phyloP scores from a whole-genome alignment of 2,329 filamentous ascomycete species.

The Talaromyces sp. region DNA sequence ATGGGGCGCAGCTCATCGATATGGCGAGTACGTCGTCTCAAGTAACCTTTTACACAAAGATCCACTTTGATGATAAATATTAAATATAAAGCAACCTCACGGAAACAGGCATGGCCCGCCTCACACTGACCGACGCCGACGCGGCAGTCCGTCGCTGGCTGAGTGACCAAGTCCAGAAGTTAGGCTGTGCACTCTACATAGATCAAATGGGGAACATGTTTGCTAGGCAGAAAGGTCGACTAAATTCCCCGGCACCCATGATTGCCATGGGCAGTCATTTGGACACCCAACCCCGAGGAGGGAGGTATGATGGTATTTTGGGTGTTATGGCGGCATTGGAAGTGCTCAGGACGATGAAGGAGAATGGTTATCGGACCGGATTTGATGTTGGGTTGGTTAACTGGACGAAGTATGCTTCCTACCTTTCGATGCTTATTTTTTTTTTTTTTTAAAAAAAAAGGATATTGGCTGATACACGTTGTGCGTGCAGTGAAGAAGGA shows the following conservation, averaged over 20 bases:
- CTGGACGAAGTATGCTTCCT: slow-evolving; percentile 34
- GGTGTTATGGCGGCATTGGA: slow-evolving; percentile 69
- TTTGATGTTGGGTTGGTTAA: slow-evolving; percentile 69
- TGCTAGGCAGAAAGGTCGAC: slow-evolving; percentile 63
- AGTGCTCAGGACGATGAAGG: slow-evolving; percentile 63
- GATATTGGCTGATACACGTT: background rate
- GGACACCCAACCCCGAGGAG: slow-evolving; percentile 58
- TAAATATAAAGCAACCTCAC: slow-evolving; percentile 23
- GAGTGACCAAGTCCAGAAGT: slow-evolving; percentile 54
- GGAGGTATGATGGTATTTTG: slow-evolving; percentile 71
- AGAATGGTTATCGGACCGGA: slow-evolving; percentile 64
- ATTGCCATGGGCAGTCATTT: slow-evolving; percentile 68
- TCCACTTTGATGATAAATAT: background rate
- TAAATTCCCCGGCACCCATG: slow-evolving; percentile 62
- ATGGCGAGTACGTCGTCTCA: slow-evolving; percentile 28
- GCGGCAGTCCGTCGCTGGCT: slow-evolving; percentile 70
- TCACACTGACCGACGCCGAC: slow-evolving; percentile 67
- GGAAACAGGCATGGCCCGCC: slow-evolving; percentile 64
- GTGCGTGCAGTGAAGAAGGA: slow-evolving; percentile 59
- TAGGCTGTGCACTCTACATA: slow-evolving; percentile 63
- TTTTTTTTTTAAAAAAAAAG: no score
- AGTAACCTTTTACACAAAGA: background rate
- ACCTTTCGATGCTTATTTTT: background rate
- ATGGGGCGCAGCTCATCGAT: slow-evolving; percentile 33
- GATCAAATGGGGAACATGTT: slow-evolving; percentile 81